Percentiles rank a stretch among this genome's conserved stretches.
Evolutionary conservation across 148 eudicot species (phyloP).

Genomic region (Pouteria glomerata): DNA sequence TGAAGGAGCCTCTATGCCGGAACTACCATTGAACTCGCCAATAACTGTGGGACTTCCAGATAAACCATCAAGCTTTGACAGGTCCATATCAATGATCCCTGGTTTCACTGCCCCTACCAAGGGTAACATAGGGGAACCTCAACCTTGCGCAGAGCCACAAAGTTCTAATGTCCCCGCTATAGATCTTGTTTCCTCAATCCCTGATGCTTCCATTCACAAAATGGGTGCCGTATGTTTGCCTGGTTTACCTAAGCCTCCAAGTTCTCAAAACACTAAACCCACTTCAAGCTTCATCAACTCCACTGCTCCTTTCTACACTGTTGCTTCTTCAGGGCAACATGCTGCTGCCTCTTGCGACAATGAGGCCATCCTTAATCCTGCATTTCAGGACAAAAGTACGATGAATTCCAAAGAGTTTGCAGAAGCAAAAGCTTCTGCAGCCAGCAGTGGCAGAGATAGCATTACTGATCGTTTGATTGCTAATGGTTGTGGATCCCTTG

Average conservation of each 20-base stretch:
- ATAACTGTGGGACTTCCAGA: conserved; percentile 79
- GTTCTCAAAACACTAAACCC: conserved; percentile 13
- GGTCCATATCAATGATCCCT: conserved; percentile 76
- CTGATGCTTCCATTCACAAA: conserved; percentile 20
- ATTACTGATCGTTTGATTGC: conserved; percentile 11
- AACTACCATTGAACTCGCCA: conserved; percentile 58
- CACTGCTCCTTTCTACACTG: conserved; percentile 3
- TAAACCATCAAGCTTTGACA: conserved; percentile 50
- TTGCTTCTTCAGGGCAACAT: conserved; percentile 19
- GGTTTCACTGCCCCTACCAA: conserved; percentile 40
- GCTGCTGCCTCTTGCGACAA: conserved; percentile 18
- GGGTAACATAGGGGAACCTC: conserved; percentile 37
- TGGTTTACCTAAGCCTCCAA: conserved; percentile 24
- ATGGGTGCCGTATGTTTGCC: conserved; percentile 23
- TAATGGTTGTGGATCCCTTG: conserved; percentile 19
- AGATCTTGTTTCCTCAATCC: conserved; percentile 21
- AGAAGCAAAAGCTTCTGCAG: conserved; percentile 26
- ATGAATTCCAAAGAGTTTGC: conserved; percentile 14
- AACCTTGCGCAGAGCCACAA: conserved; percentile 33
- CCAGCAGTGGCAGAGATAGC: conserved; percentile 14
- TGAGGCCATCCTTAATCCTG: conserved; percentile 22
- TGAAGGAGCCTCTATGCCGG: conserved; percentile 94
- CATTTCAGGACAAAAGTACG: conserved; percentile 19
- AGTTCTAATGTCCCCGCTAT: conserved; percentile 26
- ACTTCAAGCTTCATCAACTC: conserved; percentile 12